Evolutionary conservation across 306 rosid genomes (phyloP), one percentile per base, ranked within the genome.

Genomic region (Vachellia pachyceras): DNA sequence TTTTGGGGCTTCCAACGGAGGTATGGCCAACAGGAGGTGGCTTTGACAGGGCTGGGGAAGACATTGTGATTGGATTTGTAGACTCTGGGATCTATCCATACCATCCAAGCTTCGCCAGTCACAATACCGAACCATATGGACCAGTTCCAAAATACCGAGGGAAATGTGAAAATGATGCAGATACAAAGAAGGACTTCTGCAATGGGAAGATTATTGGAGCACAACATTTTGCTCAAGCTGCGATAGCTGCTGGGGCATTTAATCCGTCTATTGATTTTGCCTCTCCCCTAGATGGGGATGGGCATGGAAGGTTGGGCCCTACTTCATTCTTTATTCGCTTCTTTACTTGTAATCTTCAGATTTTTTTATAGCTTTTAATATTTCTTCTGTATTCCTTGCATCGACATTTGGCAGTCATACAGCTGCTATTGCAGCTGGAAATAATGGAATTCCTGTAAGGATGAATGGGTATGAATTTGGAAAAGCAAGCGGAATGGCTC

Each of bases 11-110:
- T 85, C 99, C 99, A 66, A 96, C 99, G 1, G 99, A 97, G 76
- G 99, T 96, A 67, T 96, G 99, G 99, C 99, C 99, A 2, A 94
- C 99, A 33, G 98, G 97, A 77, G 99, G 99, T 42, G 99, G 99
- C 84, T 94, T 87, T 89, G 99, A 96, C 79, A 87, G 94, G 80
- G 99, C 99, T 7, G 99, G 99, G 72, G 99, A 96, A 83, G 86
- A 96, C 82, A 96, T 96, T 47, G 98, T 96, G 69, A 96, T 96
- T 65, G 99, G 99, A 64, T 94, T 94, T 83, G 92, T 96, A 79
- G 99, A 96, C 90, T 96, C 99, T 0, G 99, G 99, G 73, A 92
- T 96, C 72, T 93, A 82, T 68, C 97, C 98, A 17, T 92, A 88
- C 45, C 99, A 96, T 87, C 99, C 99, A 46, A 93, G 99, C 86